Evolutionary conservation across 768 basidiomycete genomes (phyloP).

Genomic region (Trametes maxima): DNA sequence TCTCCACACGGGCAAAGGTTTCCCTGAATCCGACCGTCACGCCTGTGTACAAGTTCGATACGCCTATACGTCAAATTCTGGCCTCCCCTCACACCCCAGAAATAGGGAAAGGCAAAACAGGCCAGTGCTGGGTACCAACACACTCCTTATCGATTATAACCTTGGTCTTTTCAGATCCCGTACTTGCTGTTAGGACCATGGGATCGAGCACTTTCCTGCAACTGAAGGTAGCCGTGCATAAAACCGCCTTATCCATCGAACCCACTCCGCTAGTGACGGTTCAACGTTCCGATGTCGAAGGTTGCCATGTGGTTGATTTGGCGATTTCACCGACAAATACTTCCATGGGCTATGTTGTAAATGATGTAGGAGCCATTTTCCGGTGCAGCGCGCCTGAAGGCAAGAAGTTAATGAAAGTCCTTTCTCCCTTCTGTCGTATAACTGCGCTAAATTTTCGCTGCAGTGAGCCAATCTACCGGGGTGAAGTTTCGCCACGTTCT

Average conservation of each 20-base stretch:
- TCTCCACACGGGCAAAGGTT: constrained; percentile 26
- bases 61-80: constrained; percentile 67
- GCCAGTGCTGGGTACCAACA: background rate
- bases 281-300: constrained; percentile 19
- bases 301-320: constrained; percentile 25
- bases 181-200: constrained; percentile 27
- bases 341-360: constrained; percentile 42
- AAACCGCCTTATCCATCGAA: background rate
- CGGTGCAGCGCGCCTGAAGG: constrained; percentile 43
- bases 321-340: constrained; percentile 2
- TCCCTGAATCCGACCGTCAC: constrained; percentile 44
- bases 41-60: constrained; percentile 53
- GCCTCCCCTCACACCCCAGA: constrained; percentile 29
- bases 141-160: background rate
- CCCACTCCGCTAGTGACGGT: constrained; percentile 13
- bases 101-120: constrained; percentile 7
- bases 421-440: background rate
- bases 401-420: constrained; percentile 44
- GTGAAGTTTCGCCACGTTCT: constrained; percentile 25
- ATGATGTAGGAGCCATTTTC: constrained; percentile 56
- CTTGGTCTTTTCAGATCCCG: background rate
- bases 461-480: constrained; percentile 9
- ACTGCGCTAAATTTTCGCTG: background rate
- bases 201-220: constrained; percentile 16
- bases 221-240: background rate